phyloP scores from a whole-genome alignment of 169 alveolate genomes.

The Cryptosporidium bovis region DNA sequence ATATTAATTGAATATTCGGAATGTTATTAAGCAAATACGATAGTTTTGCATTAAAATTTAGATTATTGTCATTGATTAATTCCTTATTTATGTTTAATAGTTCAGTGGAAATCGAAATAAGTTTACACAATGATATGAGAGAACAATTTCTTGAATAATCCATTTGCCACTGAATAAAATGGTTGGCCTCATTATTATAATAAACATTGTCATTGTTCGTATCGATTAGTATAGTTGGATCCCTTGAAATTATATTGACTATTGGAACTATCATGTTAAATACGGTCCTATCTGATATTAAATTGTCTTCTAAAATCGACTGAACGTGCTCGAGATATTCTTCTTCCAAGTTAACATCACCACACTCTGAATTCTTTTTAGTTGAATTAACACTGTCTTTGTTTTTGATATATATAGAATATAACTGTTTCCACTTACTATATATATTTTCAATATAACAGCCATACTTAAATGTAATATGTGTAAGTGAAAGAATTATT shows the following conservation, averaged over 20 bases:
- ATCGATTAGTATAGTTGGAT: constrained; percentile 17
- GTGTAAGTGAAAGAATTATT: constrained; percentile 5
- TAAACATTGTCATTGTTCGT: background rate
- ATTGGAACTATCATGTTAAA: constrained; percentile 49
- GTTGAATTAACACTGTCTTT: background rate
- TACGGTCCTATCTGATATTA: constrained; percentile 14
- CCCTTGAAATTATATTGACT: constrained; percentile 48
- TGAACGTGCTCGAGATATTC: constrained; percentile 27
- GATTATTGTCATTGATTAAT: background rate
- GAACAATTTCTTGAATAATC: constrained; percentile 69
- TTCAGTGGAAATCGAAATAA: constrained; percentile 19
- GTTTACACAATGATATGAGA: constrained; percentile 24
- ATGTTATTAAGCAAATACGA: constrained; percentile 14
- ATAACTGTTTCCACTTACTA: constrained; percentile 43
- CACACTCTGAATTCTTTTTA: constrained; percentile 3
- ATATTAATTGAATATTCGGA: constrained; percentile 57
- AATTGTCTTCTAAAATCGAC: constrained; percentile 31
- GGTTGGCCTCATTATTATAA: background rate
- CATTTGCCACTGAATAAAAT: constrained; percentile 37
- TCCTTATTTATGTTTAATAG: constrained; percentile 14
- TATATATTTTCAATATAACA: constrained; percentile 30
- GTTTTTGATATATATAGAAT: constrained; percentile 4
- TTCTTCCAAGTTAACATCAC: constrained; percentile 31
- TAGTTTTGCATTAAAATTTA: constrained; percentile 10
- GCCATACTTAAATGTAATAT: constrained; percentile 39